Evolutionary conservation across 441 rosid genomes (phyloP).

Genomic region (Syzygium malaccense): DNA sequence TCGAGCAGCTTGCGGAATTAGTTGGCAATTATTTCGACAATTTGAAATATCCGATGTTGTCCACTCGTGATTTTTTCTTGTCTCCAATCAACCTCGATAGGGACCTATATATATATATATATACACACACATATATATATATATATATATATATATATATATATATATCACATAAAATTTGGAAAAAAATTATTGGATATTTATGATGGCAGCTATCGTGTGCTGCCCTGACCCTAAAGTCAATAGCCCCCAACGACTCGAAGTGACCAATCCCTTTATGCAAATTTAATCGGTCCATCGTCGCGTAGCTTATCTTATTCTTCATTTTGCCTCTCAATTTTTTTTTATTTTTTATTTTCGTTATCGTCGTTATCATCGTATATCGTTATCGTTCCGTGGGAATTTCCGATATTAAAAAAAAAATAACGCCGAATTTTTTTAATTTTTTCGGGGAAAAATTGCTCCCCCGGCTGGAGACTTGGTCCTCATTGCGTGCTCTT

Average conservation of each 20-base stretch:
- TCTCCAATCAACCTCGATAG: neutral
- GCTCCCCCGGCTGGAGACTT: neutral
- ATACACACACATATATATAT: no score
- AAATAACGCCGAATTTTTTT: neutral
- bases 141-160: neutral
- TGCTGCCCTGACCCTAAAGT: neutral
- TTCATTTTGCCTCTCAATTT: neutral
- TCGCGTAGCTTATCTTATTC: neutral
- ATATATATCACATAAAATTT: neutral
- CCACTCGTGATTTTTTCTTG: neutral
- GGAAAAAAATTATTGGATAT: neutral
- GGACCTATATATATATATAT: neutral
- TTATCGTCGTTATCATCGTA: neutral
- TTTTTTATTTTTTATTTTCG: rapidly evolving
- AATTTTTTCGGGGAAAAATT: neutral
- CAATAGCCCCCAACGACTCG: neutral
- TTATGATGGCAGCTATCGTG: neutral
- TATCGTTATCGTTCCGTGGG: neutral
- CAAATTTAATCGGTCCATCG: neutral
- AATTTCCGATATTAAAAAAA: neutral
- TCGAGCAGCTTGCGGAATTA: neutral
- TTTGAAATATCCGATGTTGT: neutral
- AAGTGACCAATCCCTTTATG: neutral
- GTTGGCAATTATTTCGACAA: neutral
- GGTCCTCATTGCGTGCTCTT: neutral